phyloP scores from a whole-genome alignment of 495 filamentous ascomycete species.

The Cercophora samala region DNA sequence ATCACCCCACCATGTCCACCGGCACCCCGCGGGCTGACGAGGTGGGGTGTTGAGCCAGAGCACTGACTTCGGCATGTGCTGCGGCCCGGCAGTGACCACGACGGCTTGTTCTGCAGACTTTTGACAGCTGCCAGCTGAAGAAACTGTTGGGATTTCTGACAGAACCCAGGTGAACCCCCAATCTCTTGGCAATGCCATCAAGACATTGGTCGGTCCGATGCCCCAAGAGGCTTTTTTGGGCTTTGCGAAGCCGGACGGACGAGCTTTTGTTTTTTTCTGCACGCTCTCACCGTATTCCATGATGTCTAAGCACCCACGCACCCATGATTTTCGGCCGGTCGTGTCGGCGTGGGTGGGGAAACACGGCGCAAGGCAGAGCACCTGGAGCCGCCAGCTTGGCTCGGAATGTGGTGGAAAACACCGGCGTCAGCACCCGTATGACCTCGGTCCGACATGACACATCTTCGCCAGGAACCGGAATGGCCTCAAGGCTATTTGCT shows the following conservation, averaged over 20 bases:
- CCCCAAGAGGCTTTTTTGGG: background rate
- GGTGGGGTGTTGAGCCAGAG: background rate
- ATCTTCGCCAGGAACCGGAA: background rate
- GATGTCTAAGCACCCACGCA: background rate
- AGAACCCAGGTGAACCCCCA: background rate
- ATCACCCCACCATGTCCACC: background rate
- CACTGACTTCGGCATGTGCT: background rate
- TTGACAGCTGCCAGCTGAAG: background rate
- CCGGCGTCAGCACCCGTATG: background rate
- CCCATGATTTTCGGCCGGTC: background rate
- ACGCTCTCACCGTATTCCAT: background rate
- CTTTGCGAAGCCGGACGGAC: background rate
- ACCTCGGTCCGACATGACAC: slow-evolving; percentile 9
- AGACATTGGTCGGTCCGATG: background rate
- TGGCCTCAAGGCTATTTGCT: background rate
- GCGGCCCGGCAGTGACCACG: background rate
- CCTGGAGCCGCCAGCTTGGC: background rate
- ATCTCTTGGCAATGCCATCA: background rate
- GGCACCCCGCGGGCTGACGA: background rate
- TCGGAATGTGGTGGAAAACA: background rate
- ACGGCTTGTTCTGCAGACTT: background rate
- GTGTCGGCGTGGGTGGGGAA: background rate
- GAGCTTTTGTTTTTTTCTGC: background rate
- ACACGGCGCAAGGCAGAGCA: background rate
- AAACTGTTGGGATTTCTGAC: background rate